Evolutionary conservation across 2,329 filamentous ascomycete genomes (phyloP), one percentile per base, ranked within the genome.

Genomic region (Cladosporium phlei): DNA sequence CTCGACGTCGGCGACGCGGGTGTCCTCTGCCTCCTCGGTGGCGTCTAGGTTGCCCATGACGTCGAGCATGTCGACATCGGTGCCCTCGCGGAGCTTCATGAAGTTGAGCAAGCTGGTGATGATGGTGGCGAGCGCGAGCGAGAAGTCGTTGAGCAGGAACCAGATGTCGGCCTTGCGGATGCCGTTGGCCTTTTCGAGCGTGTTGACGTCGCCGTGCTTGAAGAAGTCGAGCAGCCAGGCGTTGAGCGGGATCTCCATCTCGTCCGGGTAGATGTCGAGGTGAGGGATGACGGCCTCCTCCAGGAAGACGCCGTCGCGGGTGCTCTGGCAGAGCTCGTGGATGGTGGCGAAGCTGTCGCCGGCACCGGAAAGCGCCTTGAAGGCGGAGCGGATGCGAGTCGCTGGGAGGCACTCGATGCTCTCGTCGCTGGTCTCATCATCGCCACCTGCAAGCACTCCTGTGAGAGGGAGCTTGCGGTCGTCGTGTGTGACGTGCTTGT

Each of bases 201-300:
- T 75, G 1, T 71, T 60, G 17, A 82, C 62, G 57, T 83, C 78
- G 3, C 85, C 85, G 55, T 90, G 82, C 63, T 80, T 85, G 72
- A 79, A 89, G 65, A 89, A 91, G 62, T 90, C 84, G 50, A 83
- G 80, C 1, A 90, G 66, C 58, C 86, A 86, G 0, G 81, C 80
- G 53, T 87, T 87, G 50, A 81, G 71, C 0, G 76, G 76, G 10
- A 73, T 70, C 2, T 68, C 60, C 4, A 66, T 61, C 44, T 83
- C 77, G 20, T 80, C 68, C 0, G 79, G 77, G 54, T 77, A 77
- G 9, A 87, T 66, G 4, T 74, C 73, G 4, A 89, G 72, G 59
- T 85, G 78, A 0, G 86, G 86, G 19, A 91, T 79, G 1, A 84
- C 81, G 0, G 82, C 76, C 57, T 86, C 77, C 56, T 91, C 86